Evolutionary conservation across 305 asterid species (phyloP).

Genomic region (Striga hermonthica): DNA sequence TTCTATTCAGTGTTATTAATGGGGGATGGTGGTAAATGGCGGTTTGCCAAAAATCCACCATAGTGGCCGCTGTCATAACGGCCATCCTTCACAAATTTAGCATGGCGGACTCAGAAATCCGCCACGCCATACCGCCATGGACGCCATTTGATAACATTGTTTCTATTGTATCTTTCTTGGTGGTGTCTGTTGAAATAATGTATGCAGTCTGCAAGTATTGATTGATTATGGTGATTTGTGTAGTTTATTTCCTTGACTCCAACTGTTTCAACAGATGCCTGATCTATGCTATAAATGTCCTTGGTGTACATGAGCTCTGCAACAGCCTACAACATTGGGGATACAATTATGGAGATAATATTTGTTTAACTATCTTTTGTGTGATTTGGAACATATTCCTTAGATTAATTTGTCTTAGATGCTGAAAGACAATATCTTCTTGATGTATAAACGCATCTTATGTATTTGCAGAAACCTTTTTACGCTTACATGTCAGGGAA

Average conservation of each 20-base stretch:
- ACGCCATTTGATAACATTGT: no score
- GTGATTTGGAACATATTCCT: conserved; percentile 11
- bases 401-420: conserved; percentile 15
- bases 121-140: no score
- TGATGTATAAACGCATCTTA: conserved; percentile 1
- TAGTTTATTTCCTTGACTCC: conserved; percentile 6
- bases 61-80: no score
- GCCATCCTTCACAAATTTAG: no score
- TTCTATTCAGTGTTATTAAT: no score
- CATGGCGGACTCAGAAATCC: no score
- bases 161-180: not conserved
- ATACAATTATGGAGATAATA: not conserved
- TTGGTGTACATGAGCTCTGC: conserved; percentile 7
- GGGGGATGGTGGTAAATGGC: no score
- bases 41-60: no score
- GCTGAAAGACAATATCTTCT: conserved; percentile 8
- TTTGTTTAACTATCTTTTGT: conserved; percentile 17
- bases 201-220: conserved; percentile 15
- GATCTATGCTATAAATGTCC: conserved; percentile 20
- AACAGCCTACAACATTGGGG: conserved; percentile 22
- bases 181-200: conserved; percentile 10
- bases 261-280: conserved; percentile 6
- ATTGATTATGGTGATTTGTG: conserved; percentile 5
- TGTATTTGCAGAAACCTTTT: conserved; percentile 10
- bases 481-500: conserved; percentile 11